Percentiles rank a stretch among this genome's conserved stretches.
phyloP scores from a whole-genome alignment of 768 basidiomycete species.

The Macrocybe gigantea region DNA sequence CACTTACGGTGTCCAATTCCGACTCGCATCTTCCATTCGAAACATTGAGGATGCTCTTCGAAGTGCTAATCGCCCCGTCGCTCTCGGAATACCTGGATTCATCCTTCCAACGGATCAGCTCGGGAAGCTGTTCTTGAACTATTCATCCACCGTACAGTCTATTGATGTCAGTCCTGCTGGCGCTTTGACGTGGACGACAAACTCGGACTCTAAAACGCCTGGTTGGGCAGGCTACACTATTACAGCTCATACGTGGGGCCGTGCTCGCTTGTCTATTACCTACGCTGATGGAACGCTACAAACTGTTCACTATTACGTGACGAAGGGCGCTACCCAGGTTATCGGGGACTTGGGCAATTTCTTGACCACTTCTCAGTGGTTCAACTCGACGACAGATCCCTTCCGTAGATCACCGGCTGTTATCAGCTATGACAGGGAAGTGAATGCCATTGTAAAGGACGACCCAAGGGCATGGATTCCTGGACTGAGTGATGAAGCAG shows the following conservation, averaged over 20 bases:
- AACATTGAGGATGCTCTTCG: constrained; percentile 40
- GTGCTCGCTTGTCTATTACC: constrained; percentile 41
- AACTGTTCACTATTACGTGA: constrained; percentile 48
- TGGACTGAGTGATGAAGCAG: constrained; percentile 56
- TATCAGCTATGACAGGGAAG: constrained; percentile 48
- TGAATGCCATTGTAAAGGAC: constrained; percentile 41
- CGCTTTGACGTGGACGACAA: constrained; percentile 39
- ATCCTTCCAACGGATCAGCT: constrained; percentile 42
- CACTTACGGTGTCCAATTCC: constrained; percentile 50
- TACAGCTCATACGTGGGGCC: constrained; percentile 38
- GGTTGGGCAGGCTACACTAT: constrained; percentile 45
- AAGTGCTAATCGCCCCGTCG: constrained; percentile 37
- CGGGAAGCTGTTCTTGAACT: constrained; percentile 47
- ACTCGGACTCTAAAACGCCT: constrained; percentile 33
- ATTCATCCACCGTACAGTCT: constrained; percentile 32
- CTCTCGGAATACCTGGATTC: constrained; percentile 48
- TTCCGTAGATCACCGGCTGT: constrained; percentile 49
- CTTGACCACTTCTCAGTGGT: constrained; percentile 51
- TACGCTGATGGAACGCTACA: constrained; percentile 47
- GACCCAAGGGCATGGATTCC: constrained; percentile 55
- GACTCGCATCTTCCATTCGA: constrained; percentile 43
- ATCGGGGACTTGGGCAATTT: constrained; percentile 48
- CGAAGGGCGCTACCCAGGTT: constrained; percentile 36
- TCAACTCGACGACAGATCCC: constrained; percentile 40
- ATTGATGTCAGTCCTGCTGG: constrained; percentile 39